phyloP scores from a whole-genome alignment of 148 eudicot species.

The Fagopyrum homotropicum region DNA sequence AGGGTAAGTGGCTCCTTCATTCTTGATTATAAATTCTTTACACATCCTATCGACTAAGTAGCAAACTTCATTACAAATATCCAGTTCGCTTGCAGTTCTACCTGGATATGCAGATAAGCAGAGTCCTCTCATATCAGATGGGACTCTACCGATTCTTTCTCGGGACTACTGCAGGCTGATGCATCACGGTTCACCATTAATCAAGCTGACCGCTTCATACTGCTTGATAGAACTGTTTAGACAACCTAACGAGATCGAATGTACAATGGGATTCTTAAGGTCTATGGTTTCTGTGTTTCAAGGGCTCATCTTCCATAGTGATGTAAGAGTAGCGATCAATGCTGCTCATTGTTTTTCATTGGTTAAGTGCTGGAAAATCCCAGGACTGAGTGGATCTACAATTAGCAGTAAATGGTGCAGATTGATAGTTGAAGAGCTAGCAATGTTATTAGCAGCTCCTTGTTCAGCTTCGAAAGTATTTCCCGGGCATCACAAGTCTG shows the following conservation, averaged over 20 bases:
- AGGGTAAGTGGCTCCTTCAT: slow-evolving; percentile 41
- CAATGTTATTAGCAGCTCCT: slow-evolving; percentile 65
- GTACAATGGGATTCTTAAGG: slow-evolving; percentile 31
- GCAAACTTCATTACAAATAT: slow-evolving; percentile 20
- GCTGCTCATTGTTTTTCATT: slow-evolving; percentile 64
- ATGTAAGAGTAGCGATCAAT: slow-evolving; percentile 49
- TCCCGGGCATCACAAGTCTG: slow-evolving; percentile 53
- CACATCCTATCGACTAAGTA: not conserved
- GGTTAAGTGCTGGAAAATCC: slow-evolving; percentile 54
- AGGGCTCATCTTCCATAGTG: slow-evolving; percentile 51
- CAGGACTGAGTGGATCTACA: slow-evolving; percentile 17
- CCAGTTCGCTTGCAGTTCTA: slow-evolving; percentile 51
- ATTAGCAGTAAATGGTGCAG: slow-evolving; percentile 56
- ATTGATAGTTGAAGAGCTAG: slow-evolving; percentile 80
- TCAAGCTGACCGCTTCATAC: slow-evolving; percentile 63
- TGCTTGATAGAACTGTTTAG: slow-evolving; percentile 63
- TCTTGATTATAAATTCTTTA: not conserved
- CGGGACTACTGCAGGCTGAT: slow-evolving; percentile 68
- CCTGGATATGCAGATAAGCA: slow-evolving; percentile 53
- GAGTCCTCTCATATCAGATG: slow-evolving; percentile 30
- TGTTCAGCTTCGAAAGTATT: slow-evolving; percentile 50
- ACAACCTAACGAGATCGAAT: slow-evolving; percentile 26
- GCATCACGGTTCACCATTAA: slow-evolving; percentile 59
- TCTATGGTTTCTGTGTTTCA: slow-evolving; percentile 67
- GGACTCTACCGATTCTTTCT: slow-evolving; percentile 41